phyloP scores from a whole-genome alignment of 2,329 filamentous ascomycete genomes.

The Hymenoscyphus linearis region DNA sequence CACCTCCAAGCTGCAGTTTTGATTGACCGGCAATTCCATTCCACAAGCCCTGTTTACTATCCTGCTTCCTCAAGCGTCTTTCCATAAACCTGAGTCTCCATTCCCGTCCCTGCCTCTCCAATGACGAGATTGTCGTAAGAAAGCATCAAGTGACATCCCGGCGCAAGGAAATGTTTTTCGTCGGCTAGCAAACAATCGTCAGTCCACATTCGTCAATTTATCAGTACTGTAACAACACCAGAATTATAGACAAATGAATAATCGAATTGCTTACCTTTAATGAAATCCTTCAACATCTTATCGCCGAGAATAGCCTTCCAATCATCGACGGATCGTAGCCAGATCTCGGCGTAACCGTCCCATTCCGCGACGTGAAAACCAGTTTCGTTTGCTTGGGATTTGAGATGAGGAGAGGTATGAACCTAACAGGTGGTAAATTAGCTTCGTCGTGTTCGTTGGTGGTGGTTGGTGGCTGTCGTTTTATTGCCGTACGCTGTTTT shows the following conservation, averaged over 20 bases:
- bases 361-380: neutral
- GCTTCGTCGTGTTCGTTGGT: neutral
- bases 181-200: neutral
- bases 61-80: neutral
- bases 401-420: neutral
- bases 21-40: neutral
- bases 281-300: neutral
- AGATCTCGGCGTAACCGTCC: neutral
- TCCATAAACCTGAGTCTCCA: neutral
- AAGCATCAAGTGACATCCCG: neutral
- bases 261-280: neutral
- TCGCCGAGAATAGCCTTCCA: neutral
- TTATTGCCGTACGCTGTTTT: neutral
- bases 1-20: too few relatives aligned
- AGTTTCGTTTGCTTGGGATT: neutral
- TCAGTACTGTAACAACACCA: too few relatives aligned
- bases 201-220: neutral
- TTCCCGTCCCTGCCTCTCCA: neutral
- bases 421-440: neutral
- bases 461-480: neutral
- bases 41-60: neutral
- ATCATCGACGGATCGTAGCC: neutral
- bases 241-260: neutral
- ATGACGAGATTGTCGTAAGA: conserved; percentile 1
- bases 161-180: neutral